Conservation (phyloP, 257 asterid genomes). For the Scutellaria minor region DNA sequence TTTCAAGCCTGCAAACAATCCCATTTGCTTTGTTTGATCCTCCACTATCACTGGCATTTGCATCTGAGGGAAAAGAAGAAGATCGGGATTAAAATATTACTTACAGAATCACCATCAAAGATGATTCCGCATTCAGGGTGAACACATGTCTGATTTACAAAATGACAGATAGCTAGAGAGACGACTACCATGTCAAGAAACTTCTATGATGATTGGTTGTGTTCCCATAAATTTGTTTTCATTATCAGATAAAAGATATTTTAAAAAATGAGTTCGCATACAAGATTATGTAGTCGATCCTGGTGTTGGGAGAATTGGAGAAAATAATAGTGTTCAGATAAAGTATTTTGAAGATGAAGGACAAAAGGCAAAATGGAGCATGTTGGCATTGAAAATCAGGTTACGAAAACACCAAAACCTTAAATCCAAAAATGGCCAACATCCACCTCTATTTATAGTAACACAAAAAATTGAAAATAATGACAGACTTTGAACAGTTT, state of each 20-base stretch:
- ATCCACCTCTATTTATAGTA: background rate
- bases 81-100: constrained; percentile 18
- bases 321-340: constrained; percentile 10
- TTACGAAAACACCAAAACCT: background rate
- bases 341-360: constrained; percentile 19
- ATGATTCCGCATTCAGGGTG: background rate
- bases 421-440: background rate
- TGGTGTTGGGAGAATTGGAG: background rate
- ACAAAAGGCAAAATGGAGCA: background rate
- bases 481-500: background rate
- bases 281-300: constrained; percentile 4
- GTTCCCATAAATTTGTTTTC: constrained; percentile 20
- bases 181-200: constrained; percentile 28
- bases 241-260: constrained; percentile 16
- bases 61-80: constrained; percentile 56
- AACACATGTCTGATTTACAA: constrained; percentile 8
- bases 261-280: background rate
- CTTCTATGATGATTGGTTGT: constrained; percentile 19
- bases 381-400: constrained; percentile 10
- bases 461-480: constrained; percentile 14
- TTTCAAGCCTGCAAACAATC: constrained; percentile 70
- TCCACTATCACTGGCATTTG: constrained; percentile 55
- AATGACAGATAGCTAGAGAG: constrained; percentile 4
- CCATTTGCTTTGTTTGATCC: constrained; percentile 66
- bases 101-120: constrained; percentile 8